Evolutionary conservation across 768 basidiomycete genomes (phyloP).

Genomic region (Cystobasidium ongulense): DNA sequence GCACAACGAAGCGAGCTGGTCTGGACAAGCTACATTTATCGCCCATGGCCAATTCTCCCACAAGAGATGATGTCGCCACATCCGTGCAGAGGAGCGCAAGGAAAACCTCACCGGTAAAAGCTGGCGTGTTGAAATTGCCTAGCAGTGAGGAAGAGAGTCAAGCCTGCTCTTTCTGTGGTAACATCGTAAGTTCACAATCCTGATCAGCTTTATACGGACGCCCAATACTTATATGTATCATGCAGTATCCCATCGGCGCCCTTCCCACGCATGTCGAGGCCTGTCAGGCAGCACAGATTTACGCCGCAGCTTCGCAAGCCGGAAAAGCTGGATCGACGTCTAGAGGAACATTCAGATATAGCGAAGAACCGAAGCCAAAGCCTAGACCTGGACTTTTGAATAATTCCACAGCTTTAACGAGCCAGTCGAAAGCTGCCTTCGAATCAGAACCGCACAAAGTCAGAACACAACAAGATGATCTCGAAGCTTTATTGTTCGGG

Average conservation of each 20-base stretch:
- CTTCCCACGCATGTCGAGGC: neutral
- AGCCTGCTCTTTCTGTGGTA: neutral
- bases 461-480: neutral
- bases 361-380: neutral
- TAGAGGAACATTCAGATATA: neutral
- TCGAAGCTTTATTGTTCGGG: neutral
- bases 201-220: neutral
- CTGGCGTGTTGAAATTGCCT: neutral
- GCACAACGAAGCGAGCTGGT: neutral
- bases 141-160: constrained; percentile 4
- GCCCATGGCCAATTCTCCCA: too few species aligned
- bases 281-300: neutral
- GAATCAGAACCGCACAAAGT: neutral
- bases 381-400: neutral
- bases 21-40: too few species aligned
- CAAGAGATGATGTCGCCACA: too few species aligned
- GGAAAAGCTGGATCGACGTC: neutral
- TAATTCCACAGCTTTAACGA: neutral
- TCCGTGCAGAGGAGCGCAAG: neutral
- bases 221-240: neutral
- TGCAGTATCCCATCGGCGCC: neutral
- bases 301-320: neutral
- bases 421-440: neutral
- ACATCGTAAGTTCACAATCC: neutral
- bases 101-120: neutral